Conservation (phyloP, 768 basidiomycete species). For the Podaxis sp. region DNA sequence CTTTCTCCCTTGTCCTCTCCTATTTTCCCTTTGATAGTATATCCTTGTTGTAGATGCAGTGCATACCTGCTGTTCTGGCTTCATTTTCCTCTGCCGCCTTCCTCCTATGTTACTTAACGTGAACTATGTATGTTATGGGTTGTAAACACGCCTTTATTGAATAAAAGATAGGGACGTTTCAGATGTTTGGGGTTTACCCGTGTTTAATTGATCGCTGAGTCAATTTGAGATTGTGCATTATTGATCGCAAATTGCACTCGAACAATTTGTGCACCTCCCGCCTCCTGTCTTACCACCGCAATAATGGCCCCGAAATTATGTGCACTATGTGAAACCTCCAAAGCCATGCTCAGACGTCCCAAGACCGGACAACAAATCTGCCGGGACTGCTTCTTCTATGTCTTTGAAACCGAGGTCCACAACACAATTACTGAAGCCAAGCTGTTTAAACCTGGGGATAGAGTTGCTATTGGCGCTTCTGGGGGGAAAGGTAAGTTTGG, state of each 20-base stretch:
- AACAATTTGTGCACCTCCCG: background rate
- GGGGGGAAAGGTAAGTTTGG: conserved; percentile 84
- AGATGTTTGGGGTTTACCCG: conserved; percentile 2
- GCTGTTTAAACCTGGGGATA: conserved; percentile 86
- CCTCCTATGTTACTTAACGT: background rate
- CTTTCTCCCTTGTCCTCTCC: background rate
- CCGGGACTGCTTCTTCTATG: conserved; percentile 92
- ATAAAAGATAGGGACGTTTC: background rate
- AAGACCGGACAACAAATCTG: conserved; percentile 99
- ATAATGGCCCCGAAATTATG: conserved; percentile 81
- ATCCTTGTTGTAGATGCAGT: conserved; percentile 1
- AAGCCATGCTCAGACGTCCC: conserved; percentile 89
- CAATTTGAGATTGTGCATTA: background rate
- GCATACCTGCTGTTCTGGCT: background rate
- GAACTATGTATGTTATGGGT: background rate
- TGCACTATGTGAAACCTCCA: conserved; percentile 68
- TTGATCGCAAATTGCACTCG: background rate
- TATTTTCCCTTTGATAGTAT: background rate
- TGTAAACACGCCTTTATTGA: background rate
- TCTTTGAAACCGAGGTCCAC: conserved; percentile 98
- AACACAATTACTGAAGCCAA: conserved; percentile 84
- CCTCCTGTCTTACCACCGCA: background rate
- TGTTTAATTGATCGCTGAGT: conserved; percentile 10
- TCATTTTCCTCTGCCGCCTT: background rate
- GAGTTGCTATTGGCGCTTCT: conserved; percentile 96